These are phyloP conservation scores for Tolypocladium tundrense DNA, from an alignment of 2,329 filamentous ascomycete genomes.

Conservation along the genomic window DNA sequence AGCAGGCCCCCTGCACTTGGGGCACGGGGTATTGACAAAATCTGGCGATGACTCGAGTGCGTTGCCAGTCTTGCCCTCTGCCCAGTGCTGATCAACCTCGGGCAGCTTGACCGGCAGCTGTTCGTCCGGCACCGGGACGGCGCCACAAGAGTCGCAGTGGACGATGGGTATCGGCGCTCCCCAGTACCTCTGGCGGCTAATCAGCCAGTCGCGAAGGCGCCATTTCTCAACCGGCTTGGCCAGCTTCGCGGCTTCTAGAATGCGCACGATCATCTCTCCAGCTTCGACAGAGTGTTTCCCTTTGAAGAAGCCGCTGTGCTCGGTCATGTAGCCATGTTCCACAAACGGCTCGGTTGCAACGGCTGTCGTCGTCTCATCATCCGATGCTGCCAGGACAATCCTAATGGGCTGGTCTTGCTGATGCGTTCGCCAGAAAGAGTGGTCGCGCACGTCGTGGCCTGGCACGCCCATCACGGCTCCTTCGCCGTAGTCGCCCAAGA, in stretches of 20 bases:
- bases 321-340: constrained; percentile 57
- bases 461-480: constrained; percentile 90
- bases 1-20: constrained; percentile 59
- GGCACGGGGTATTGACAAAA: constrained; percentile 69
- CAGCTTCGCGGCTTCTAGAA: constrained; percentile 44
- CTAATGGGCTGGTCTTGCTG: constrained; percentile 48
- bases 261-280: constrained; percentile 46
- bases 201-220: constrained; percentile 80
- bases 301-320: constrained; percentile 53
- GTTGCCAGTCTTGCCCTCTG: constrained; percentile 62
- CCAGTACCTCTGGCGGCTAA: constrained; percentile 90
- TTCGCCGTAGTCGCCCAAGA: constrained; percentile 75
- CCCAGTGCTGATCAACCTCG: constrained; percentile 56
- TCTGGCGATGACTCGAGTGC: constrained; percentile 61
- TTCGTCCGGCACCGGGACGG: constrained; percentile 66
- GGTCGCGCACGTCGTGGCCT: constrained; percentile 69
- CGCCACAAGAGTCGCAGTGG: constrained; percentile 67
- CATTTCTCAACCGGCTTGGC: constrained; percentile 60
- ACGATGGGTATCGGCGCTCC: constrained; percentile 83
- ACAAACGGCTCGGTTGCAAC: constrained; percentile 46
- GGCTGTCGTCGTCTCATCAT: constrained; percentile 34
- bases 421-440: constrained; percentile 71
- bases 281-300: constrained; percentile 55
- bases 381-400: constrained; percentile 47
- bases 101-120: constrained; percentile 72